phyloP scores from a whole-genome alignment of 441 rosid species.

The Arabidopsis hybrid region DNA sequence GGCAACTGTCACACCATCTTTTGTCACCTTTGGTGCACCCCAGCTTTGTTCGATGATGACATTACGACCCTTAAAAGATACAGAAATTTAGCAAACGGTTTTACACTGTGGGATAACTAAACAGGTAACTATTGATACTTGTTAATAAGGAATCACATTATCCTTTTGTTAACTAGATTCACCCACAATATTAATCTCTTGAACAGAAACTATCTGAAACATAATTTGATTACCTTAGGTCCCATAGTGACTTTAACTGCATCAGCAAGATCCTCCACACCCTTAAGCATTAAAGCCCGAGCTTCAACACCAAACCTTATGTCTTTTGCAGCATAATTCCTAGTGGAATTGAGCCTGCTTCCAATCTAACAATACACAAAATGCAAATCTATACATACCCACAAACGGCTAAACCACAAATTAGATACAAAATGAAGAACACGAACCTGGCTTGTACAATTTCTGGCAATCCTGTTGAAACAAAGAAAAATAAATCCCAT shows the following conservation, averaged over 20 bases:
- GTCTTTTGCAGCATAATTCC: conserved; percentile 87
- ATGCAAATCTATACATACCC: not conserved
- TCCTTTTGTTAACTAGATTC: not conserved
- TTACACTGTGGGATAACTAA: not conserved
- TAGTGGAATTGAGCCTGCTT: conserved; percentile 64
- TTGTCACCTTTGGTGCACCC: conserved; percentile 89
- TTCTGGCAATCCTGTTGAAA: conserved; percentile 60
- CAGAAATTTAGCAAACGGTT: not conserved
- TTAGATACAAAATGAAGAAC: not conserved
- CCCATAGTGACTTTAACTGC: conserved; percentile 92
- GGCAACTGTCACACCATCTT: conserved; percentile 90
- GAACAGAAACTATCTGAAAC: not conserved
- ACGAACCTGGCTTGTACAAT: conserved; percentile 57
- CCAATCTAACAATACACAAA: conserved; percentile 58
- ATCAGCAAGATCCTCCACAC: conserved; percentile 89
- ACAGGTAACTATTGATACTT: not conserved
- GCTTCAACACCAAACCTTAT: conserved; percentile 84
- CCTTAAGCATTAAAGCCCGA: conserved; percentile 79
- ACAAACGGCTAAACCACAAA: not conserved
- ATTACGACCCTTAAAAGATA: conserved; percentile 65
- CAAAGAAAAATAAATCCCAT: not conserved
- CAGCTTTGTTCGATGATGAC: conserved; percentile 83
- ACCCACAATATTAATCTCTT: not conserved
- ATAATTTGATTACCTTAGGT: conserved; percentile 59
- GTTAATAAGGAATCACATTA: not conserved